Conservation (phyloP, 176 grass and related monocot genomes). For the Bothriochloa decipiens region DNA sequence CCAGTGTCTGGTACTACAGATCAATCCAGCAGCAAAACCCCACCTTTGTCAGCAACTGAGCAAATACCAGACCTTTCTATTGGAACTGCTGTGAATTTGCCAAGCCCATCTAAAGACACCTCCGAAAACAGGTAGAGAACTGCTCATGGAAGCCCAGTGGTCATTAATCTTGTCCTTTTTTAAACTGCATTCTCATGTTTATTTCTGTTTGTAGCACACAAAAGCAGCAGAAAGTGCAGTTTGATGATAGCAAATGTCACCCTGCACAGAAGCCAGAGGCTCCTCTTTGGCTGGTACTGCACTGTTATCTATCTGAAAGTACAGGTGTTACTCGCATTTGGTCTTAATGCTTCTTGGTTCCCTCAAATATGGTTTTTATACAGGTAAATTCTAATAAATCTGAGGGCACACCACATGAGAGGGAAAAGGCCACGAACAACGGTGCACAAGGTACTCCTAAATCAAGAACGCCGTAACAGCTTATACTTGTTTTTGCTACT, state of each 20-base stretch:
- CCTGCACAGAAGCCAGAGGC: constrained; percentile 24
- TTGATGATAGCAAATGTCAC: constrained; percentile 23
- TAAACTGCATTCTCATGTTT: constrained; percentile 5
- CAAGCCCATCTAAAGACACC: constrained; percentile 22
- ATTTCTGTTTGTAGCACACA: constrained; percentile 35
- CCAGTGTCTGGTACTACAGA: background rate
- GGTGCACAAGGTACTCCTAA: constrained; percentile 41
- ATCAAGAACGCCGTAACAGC: constrained; percentile 6
- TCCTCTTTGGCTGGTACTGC: constrained; percentile 48
- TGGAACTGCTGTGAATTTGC: background rate
- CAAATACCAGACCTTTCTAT: constrained; percentile 43
- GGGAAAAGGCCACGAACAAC: constrained; percentile 25
- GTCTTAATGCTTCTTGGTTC: constrained; percentile 19
- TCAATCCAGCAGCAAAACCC: background rate
- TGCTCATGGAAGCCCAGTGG: background rate
- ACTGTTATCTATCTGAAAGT: constrained; percentile 21
- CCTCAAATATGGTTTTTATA: constrained; percentile 1
- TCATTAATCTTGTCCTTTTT: background rate
- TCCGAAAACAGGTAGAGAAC: constrained; percentile 39
- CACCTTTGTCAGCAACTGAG: constrained; percentile 11
- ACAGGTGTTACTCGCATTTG: background rate
- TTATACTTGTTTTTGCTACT: background rate
- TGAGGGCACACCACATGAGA: constrained; percentile 17
- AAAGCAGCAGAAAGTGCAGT: constrained; percentile 42
- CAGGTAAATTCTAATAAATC: constrained; percentile 43